These are phyloP conservation scores for Cyamopsis tetragonoloba DNA, from an alignment of 306 rosid genomes.

Conservation along the genomic window DNA sequence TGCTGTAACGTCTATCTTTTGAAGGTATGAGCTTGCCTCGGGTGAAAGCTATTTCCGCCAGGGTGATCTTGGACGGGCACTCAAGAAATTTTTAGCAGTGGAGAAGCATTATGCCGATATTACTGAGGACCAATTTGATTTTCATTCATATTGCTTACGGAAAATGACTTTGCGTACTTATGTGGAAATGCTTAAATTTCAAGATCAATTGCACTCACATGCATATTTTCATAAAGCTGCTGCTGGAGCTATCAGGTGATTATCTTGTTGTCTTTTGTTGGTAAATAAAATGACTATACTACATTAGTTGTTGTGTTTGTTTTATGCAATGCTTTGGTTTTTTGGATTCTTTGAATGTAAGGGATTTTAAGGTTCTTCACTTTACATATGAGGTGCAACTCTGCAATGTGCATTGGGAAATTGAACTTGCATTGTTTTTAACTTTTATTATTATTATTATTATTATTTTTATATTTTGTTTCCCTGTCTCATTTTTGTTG, in stretches of 20 bases:
- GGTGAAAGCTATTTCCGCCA: conserved; percentile 98
- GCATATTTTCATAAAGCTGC: conserved; percentile 95
- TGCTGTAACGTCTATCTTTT: conserved; percentile 15
- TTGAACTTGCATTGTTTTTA: not conserved
- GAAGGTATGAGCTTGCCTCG: conserved; percentile 95
- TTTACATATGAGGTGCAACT: not conserved
- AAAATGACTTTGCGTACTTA: conserved; percentile 97
- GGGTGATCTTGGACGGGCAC: conserved; percentile 83
- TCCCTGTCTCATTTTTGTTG: conserved; percentile 5
- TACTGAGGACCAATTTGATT: conserved; percentile 97
- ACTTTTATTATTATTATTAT: not conserved
- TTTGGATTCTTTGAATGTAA: not conserved
- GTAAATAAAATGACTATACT: not conserved
- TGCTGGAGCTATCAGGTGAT: conserved; percentile 89
- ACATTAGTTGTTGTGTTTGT: conserved; percentile 10
- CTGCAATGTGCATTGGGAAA: not conserved
- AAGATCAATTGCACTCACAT: conserved; percentile 94
- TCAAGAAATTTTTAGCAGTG: conserved; percentile 86
- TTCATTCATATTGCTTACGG: conserved; percentile 96
- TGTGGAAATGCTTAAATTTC: conserved; percentile 96
- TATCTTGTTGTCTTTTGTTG: conserved; percentile 15
- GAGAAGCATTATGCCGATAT: conserved; percentile 98
- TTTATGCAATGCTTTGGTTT: not conserved
- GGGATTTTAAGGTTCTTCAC: not conserved
- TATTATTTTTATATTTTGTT: too few relatives aligned